phyloP scores from a whole-genome alignment of 2,329 filamentous ascomycete species.

The Seiridium unicorne region DNA sequence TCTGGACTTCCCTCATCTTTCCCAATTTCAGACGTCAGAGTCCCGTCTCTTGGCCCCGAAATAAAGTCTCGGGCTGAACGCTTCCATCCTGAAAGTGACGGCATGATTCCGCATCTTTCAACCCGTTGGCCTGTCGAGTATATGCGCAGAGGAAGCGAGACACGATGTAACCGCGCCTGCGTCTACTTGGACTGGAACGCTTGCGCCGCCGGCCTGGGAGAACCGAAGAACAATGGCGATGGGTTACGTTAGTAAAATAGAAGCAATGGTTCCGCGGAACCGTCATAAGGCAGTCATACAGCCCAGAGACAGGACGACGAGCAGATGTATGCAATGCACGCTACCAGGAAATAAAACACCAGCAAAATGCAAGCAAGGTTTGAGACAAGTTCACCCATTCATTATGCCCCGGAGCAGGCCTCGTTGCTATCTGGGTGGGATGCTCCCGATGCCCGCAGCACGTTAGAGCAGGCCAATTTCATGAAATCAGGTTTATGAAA shows the following conservation, averaged over 20 bases:
- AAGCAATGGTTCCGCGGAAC: background rate
- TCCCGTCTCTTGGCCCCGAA: slow-evolving; percentile 14
- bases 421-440: background rate
- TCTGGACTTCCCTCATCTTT: slow-evolving; percentile 10
- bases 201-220: no score
- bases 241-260: no score
- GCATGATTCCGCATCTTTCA: slow-evolving; percentile 16
- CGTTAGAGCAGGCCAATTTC: background rate
- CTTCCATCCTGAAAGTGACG: slow-evolving; percentile 20
- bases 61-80: slow-evolving; percentile 21
- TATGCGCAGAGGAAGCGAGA: background rate
- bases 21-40: slow-evolving; percentile 1
- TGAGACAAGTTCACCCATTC: background rate
- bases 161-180: background rate
- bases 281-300: background rate
- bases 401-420: background rate
- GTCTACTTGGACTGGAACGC: background rate
- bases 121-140: background rate
- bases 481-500: background rate
- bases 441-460: background rate
- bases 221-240: no score
- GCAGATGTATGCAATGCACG: background rate
- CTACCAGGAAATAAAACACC: background rate
- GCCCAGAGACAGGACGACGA: background rate
- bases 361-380: background rate